These are phyloP conservation scores for Aspergillus asperescens DNA, from an alignment of 495 filamentous ascomycete genomes.

Conservation along the genomic window DNA sequence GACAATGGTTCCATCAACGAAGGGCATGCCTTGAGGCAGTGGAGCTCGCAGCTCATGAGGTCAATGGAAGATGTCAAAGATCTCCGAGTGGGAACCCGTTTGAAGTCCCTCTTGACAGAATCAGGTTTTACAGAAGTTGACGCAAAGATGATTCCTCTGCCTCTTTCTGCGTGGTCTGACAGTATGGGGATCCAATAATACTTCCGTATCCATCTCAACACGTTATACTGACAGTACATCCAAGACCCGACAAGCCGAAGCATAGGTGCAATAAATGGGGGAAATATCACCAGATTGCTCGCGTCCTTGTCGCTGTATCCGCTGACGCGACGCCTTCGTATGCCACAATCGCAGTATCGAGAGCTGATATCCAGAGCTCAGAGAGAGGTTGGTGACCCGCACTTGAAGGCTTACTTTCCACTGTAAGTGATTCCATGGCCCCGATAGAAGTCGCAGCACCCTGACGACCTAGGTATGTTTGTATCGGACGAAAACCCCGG, in stretches of 20 bases:
- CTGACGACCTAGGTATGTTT: slow-evolving; percentile 48
- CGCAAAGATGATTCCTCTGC: slow-evolving; percentile 62
- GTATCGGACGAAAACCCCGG: slow-evolving; percentile 50
- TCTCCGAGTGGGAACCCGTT: slow-evolving; percentile 58
- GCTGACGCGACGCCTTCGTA: slow-evolving; percentile 49
- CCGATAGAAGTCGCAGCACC: neutral
- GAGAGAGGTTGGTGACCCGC: slow-evolving; percentile 58
- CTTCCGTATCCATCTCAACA: neutral
- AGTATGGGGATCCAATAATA: slow-evolving; percentile 42
- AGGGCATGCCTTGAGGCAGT: slow-evolving; percentile 63
- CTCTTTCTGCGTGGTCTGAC: slow-evolving; percentile 68
- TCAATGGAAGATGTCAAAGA: slow-evolving; percentile 66
- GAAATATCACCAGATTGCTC: slow-evolving; percentile 57
- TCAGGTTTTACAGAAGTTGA: slow-evolving; percentile 75
- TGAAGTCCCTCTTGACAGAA: slow-evolving; percentile 56
- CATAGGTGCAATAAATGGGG: slow-evolving; percentile 57
- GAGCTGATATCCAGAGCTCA: slow-evolving; percentile 61
- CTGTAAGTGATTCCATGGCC: slow-evolving; percentile 46
- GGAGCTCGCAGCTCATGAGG: slow-evolving; percentile 65
- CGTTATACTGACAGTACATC: neutral
- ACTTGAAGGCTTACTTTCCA: slow-evolving; percentile 71
- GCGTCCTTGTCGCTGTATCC: slow-evolving; percentile 60
- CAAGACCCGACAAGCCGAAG: slow-evolving; percentile 55
- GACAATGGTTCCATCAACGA: slow-evolving; percentile 78
- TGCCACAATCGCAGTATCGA: slow-evolving; percentile 60